Percentiles rank a stretch among this genome's conserved stretches.
Evolutionary conservation across 768 basidiomycete species (phyloP).

Genomic region (Pholiota conissans): DNA sequence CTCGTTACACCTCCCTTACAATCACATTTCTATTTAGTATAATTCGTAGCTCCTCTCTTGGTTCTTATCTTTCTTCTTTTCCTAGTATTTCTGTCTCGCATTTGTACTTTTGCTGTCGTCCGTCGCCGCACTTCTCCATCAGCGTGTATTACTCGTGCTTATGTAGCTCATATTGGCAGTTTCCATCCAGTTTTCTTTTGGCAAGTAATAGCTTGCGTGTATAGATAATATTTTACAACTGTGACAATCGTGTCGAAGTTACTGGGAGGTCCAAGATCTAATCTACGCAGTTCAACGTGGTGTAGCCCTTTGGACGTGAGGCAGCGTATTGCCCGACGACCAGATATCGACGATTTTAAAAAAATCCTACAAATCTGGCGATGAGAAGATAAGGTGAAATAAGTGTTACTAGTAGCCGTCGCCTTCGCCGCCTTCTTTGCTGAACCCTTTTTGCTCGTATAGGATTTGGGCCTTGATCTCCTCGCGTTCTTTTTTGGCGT

Average conservation of each 20-base stretch:
- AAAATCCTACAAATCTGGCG: constrained; percentile 5
- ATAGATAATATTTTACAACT: constrained; percentile 12
- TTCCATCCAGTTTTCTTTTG: constrained; percentile 3
- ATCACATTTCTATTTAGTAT: background rate
- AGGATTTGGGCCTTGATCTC: constrained; percentile 81
- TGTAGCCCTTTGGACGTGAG: background rate
- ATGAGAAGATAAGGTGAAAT: background rate
- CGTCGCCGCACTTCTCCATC: constrained; percentile 2
- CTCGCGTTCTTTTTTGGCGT: constrained; percentile 77
- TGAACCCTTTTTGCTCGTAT: constrained; percentile 85
- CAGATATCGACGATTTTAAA: background rate
- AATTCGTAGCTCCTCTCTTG: constrained; percentile 4
- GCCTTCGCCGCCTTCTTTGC: constrained; percentile 93
- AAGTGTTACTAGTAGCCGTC: constrained; percentile 76
- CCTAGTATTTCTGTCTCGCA: constrained; percentile 1
- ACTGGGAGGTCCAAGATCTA: background rate
- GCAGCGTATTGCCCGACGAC: background rate
- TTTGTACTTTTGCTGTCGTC: background rate
- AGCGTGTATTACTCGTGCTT: constrained; percentile 9
- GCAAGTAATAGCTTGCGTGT: constrained; percentile 16
- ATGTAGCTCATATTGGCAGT: constrained; percentile 16
- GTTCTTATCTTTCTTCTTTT: constrained; percentile 1
- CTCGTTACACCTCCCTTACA: background rate
- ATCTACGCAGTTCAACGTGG: background rate
- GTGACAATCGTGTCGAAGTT: background rate